A percentile compares a stretch with the other conserved stretches of the same genome.
phyloP scores from a whole-genome alignment of 768 basidiomycete genomes.

The Rhizopogon vulgaris region DNA sequence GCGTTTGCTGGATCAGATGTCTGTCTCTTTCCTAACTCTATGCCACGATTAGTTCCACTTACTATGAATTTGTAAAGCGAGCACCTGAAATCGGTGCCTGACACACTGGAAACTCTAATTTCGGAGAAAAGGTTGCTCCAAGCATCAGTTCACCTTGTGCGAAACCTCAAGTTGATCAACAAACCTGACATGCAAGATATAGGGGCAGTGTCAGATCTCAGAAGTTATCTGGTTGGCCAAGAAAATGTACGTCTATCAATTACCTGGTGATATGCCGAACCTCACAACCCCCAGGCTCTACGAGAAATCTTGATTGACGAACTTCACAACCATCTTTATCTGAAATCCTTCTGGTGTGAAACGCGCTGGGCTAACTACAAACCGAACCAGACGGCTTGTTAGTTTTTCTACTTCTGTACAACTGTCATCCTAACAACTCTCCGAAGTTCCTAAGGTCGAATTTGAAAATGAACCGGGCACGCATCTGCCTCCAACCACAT shows the following conservation, averaged over 20 bases:
- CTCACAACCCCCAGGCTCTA: constrained; percentile 53
- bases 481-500: constrained; percentile 18
- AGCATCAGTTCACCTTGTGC: constrained; percentile 80
- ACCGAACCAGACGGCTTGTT: constrained; percentile 72
- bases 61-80: constrained; percentile 50
- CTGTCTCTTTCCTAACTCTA: constrained; percentile 21
- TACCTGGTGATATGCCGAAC: not conserved
- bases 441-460: constrained; percentile 56
- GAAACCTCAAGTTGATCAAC: constrained; percentile 85
- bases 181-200: constrained; percentile 92
- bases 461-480: constrained; percentile 45
- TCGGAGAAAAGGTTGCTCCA: constrained; percentile 91
- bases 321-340: constrained; percentile 93
- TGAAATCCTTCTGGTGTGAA: constrained; percentile 96
- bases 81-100: constrained; percentile 84
- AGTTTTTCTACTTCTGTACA: constrained; percentile 25
- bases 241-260: constrained; percentile 59
- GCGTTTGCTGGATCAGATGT: constrained; percentile 92
- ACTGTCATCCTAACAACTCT: constrained; percentile 2
- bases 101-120: constrained; percentile 87
- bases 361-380: constrained; percentile 83
- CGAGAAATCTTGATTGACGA: constrained; percentile 94
- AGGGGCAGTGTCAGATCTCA: constrained; percentile 86
- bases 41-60: not conserved
- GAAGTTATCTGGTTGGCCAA: constrained; percentile 78